Evolutionary conservation across 169 alveolate genomes (phyloP).

Genomic region (Cyclospora cayetanensis): DNA sequence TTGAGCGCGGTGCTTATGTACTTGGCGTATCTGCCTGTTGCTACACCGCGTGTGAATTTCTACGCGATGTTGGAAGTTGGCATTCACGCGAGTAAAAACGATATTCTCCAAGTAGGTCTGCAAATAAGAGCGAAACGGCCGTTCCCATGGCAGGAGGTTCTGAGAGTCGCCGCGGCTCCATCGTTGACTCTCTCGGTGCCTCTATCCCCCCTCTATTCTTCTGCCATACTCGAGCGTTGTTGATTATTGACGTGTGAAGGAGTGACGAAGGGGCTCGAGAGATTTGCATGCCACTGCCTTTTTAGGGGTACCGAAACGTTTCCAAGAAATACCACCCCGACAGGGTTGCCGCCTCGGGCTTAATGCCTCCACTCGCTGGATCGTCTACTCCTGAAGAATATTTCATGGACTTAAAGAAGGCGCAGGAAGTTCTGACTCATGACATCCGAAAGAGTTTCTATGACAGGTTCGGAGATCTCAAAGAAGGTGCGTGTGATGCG

Average conservation of each 20-base stretch:
- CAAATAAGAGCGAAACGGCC: no score
- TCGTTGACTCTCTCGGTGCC: no score
- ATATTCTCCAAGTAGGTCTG: constrained; percentile 11
- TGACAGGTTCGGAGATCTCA: constrained; percentile 45
- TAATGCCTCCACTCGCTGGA: neutral
- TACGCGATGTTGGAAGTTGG: constrained; percentile 26
- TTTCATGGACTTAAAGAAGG: constrained; percentile 50
- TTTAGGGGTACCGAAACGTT: constrained; percentile 53
- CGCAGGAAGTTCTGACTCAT: constrained; percentile 38
- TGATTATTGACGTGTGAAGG: no score
- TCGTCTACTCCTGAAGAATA: neutral
- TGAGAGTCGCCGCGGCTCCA: no score
- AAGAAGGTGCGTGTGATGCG: constrained; percentile 45
- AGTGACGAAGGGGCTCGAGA: no score
- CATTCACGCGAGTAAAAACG: constrained; percentile 17
- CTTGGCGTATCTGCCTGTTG: neutral
- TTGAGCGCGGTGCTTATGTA: constrained; percentile 35
- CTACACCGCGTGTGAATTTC: neutral
- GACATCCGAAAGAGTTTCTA: constrained; percentile 9
- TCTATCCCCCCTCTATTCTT: no score
- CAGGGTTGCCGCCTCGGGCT: constrained; percentile 39
- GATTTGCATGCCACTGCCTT: no score
- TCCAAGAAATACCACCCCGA: constrained; percentile 60
- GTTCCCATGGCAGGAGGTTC: no score
- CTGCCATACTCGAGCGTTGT: no score